Base-by-base conservation (phyloP, 345 rosid species). In the Lepidium africanum region DNA sequence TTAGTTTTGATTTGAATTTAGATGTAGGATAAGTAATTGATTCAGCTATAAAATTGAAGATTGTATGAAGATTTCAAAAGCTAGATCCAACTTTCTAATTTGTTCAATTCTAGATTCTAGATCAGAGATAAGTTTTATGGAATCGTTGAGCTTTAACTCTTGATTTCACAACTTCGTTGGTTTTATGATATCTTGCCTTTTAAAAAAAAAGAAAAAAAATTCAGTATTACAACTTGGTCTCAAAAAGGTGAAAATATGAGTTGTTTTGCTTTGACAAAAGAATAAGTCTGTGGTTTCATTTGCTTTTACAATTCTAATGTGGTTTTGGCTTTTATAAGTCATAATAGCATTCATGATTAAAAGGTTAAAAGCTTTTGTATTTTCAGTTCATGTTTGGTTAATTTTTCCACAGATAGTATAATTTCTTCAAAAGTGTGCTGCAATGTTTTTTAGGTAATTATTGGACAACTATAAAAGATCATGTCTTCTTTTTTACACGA, bases 311-410 rank as follows among this genome's bases (percentile, higher is more conserved):
- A 40, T 55, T 49, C 47, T 51, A 25, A 25, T 49, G 15, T 10
- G 15, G 21, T 12, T n/a, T 19, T 73, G 12, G 6, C 55, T 72
- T 66, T 66, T 66, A 66, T 67, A 66, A 73, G 63, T 63, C 70
- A 71, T 71, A 13, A 56, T 72, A 56, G 45, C 76, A 56, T 64
- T 57, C 63, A 71, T 71, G 50, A 63, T 71, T 71, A 62, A 36
- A 62, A 63, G 39, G 41, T 5, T 11, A 8, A 70, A 43, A 40
- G 66, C 52, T 7, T 59, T 25, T 13, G 0, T 10, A 5, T 9
- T 14, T 33, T 21, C n/a, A 12, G 12, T 71, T 63, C 42, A 45
- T 45, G 56, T 52, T 61, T 14, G 2, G 54, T 51, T 41, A 69
- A 11, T 3, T 58, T 55, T 67, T 70, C 68, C 61, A 17, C 51